A percentile compares a stretch with the other conserved stretches of the same genome.
These are phyloP conservation scores for Colletotrichum eremochloae DNA, from an alignment of 2,329 filamentous ascomycete genomes.

Conservation along the genomic window DNA sequence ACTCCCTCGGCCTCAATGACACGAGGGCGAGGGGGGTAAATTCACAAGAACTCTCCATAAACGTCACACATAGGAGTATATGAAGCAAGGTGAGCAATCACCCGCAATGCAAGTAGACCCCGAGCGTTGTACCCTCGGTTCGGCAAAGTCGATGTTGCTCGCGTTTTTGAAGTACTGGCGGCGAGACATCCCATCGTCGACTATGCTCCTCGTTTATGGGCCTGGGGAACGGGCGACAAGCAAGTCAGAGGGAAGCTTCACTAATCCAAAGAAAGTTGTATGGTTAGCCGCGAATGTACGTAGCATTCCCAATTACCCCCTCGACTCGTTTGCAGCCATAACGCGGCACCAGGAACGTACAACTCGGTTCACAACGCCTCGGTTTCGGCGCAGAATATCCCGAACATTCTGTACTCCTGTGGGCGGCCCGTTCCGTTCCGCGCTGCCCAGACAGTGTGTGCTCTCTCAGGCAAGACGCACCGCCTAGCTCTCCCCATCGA, in stretches of 20 bases:
- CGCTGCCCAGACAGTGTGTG: not conserved
- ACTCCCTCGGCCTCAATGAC: not conserved
- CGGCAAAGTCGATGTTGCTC: not conserved
- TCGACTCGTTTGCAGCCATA: not conserved
- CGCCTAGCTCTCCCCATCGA: not conserved
- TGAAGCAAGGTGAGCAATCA: not conserved
- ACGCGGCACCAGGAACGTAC: not conserved
- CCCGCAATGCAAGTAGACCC: not conserved
- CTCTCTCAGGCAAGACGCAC: not conserved
- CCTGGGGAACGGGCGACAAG: not conserved
- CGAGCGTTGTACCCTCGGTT: not conserved
- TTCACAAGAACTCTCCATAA: fast-evolving
- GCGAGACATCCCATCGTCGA: not conserved
- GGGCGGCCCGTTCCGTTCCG: slow-evolving; percentile 1
- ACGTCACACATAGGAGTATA: not conserved
- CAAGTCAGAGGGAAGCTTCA: too few species aligned
- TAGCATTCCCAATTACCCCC: not conserved
- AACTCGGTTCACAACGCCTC: not conserved
- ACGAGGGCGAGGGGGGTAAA: too few species aligned
- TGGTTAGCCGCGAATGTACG: too few species aligned
- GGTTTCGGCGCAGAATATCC: not conserved
- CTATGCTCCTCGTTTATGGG: not conserved
- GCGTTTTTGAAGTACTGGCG: too few species aligned
- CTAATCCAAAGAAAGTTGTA: not conserved
- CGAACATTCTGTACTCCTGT: not conserved